phyloP scores from a whole-genome alignment of 2,329 filamentous ascomycete genomes.

The Keithomyces neogunnii region DNA sequence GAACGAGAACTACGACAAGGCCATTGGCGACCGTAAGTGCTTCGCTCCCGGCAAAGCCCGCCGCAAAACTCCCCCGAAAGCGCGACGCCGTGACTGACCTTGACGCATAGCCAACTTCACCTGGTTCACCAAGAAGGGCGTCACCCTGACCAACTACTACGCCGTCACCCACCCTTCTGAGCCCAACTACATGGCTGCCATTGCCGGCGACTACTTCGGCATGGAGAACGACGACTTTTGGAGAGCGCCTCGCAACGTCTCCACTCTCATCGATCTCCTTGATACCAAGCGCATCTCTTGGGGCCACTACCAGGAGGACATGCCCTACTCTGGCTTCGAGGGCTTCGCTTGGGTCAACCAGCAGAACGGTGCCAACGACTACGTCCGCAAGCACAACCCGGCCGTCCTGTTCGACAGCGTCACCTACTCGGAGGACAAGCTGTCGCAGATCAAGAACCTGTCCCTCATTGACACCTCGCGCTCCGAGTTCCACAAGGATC shows the following conservation, averaged over 20 bases:
- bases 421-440: conserved; percentile 47
- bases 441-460: conserved; percentile 67
- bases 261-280: conserved; percentile 60
- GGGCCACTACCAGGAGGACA: conserved; percentile 69
- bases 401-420: conserved; percentile 58
- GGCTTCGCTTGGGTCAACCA: conserved; percentile 57
- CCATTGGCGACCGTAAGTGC: conserved; percentile 50
- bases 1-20: conserved; percentile 62
- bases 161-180: conserved; percentile 64
- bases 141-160: conserved; percentile 31
- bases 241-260: conserved; percentile 49
- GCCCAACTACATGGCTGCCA: conserved; percentile 65
- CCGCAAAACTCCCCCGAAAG: not conserved
- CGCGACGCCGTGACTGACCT: not conserved
- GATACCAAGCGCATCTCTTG: conserved; percentile 57
- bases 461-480: conserved; percentile 30
- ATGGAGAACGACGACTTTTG: conserved; percentile 61
- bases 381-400: conserved; percentile 76
- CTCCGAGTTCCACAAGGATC: conserved; percentile 56
- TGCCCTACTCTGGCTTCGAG: conserved; percentile 67
- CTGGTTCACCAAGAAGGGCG: conserved; percentile 20
- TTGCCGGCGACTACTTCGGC: conserved; percentile 66
- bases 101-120: conserved; percentile 16
- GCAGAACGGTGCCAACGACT: conserved; percentile 58
- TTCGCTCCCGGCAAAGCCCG: not conserved